Percentiles rank a stretch among this genome's conserved stretches.
Conservation (phyloP, 2,329 filamentous ascomycete genomes). For the Trichophyton rubrum region DNA sequence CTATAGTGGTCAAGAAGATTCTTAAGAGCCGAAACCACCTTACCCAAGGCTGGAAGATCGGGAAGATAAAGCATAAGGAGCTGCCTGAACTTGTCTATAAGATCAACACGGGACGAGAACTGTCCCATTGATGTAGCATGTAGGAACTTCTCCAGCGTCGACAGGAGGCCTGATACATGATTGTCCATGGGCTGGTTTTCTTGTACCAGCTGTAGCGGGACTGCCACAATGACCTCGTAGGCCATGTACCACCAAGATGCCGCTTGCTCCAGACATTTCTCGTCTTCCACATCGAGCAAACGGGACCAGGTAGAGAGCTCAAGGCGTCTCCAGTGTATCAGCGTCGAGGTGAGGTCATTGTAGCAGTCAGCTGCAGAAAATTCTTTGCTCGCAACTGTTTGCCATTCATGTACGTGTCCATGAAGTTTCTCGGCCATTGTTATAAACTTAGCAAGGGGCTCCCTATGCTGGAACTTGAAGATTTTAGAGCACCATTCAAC, state of each 20-base stretch:
- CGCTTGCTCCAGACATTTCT: conserved; percentile 63
- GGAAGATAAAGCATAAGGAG: conserved; percentile 52
- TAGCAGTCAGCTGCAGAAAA: conserved; percentile 60
- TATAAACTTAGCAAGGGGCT: conserved; percentile 76
- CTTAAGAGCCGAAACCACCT: conserved; percentile 52
- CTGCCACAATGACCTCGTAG: conserved; percentile 75
- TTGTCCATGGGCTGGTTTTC: conserved; percentile 46
- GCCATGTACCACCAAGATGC: conserved; percentile 94
- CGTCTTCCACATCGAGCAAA: conserved; percentile 70
- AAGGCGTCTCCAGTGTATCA: conserved; percentile 79
- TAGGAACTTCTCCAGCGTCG: conserved; percentile 68
- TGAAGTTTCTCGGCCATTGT: conserved; percentile 82
- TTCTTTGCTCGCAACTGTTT: conserved; percentile 74
- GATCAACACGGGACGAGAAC: conserved; percentile 56
- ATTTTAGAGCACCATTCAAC: conserved; percentile 61
- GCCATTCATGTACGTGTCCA: conserved; percentile 80
- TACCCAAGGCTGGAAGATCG: conserved; percentile 46
- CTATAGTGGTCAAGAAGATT: conserved; percentile 69
- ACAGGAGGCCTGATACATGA: conserved; percentile 59
- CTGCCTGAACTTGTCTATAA: conserved; percentile 50
- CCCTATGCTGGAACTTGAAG: conserved; percentile 60
- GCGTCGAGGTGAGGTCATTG: conserved; percentile 63
- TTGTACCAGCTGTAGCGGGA: conserved; percentile 54
- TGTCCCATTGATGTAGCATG: conserved; percentile 68
- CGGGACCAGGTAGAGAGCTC: conserved; percentile 88